Evolutionary conservation across 805 yeast genomes (phyloP).

Genomic region (Candida odintsovae): DNA sequence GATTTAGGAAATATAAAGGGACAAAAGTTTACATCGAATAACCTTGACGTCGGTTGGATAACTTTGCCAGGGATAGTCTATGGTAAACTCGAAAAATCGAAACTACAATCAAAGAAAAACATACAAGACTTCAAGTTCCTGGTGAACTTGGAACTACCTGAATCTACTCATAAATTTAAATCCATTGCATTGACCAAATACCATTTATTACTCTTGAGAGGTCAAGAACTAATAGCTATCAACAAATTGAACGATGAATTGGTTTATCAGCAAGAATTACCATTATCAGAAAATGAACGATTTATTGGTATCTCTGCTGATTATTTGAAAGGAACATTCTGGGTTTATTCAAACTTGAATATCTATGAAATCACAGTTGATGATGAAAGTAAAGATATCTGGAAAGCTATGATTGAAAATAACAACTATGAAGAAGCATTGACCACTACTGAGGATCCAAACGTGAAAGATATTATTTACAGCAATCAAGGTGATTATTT

Average conservation of each 20-base stretch:
- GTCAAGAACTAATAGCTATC: slow-evolving; percentile 35
- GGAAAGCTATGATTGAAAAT: slow-evolving; percentile 56
- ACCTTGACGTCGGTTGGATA: slow-evolving; percentile 37
- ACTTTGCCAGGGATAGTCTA: slow-evolving; percentile 42
- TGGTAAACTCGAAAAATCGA: slow-evolving; percentile 27
- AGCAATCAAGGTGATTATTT: slow-evolving; percentile 49
- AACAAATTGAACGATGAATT: slow-evolving; percentile 48
- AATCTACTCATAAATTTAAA: slow-evolving; percentile 26
- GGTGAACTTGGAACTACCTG: slow-evolving; percentile 34
- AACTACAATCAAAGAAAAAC: slow-evolving; percentile 18
- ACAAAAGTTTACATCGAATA: slow-evolving; percentile 25
- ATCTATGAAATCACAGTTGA: slow-evolving; percentile 69
- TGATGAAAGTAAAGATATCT: slow-evolving; percentile 67
- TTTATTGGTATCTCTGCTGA: slow-evolving; percentile 48
- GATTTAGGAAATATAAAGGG: slow-evolving; percentile 28
- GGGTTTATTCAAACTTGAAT: slow-evolving; percentile 60
- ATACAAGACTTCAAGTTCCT: slow-evolving; percentile 32
- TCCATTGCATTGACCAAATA: slow-evolving; percentile 45
- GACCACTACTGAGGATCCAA: slow-evolving; percentile 28
- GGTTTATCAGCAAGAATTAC: slow-evolving; percentile 37
- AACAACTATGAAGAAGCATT: slow-evolving; percentile 64
- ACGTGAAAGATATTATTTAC: slow-evolving; percentile 42
- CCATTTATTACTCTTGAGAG: slow-evolving; percentile 45
- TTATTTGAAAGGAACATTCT: slow-evolving; percentile 48
- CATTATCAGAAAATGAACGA: slow-evolving; percentile 28